Evolutionary conservation across 2,329 filamentous ascomycete genomes (phyloP), one percentile per base, ranked within the genome.

Genomic region (Phoma sp.): DNA sequence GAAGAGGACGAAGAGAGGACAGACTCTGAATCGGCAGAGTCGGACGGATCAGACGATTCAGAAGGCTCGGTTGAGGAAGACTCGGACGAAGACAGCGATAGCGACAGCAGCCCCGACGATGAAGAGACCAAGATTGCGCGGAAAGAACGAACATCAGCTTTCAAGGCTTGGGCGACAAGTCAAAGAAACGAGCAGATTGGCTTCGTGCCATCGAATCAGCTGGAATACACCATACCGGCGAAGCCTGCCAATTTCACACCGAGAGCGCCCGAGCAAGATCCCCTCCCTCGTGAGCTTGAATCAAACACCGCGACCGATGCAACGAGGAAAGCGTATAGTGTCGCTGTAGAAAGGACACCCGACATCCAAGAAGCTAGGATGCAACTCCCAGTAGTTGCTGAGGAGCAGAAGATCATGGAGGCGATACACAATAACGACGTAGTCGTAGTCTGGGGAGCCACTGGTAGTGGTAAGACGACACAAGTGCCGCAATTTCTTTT

Each of bases 351-450:
- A 32, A 85, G 95, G 52, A 78, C 84, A 0, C 78, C 87, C 5
- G 87, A 89, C 15, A 89, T 98, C 18, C 91, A 97, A 71, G 84
- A 88, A 40, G 85, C 88, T 10, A 87, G 95, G 11, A 75, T 96
- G 39, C 86, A 90, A 50, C 82, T 99, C 14, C 95, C 95, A 0
- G 91, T 99, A 1, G 92, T 98, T 1, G 91, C 91, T 1, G 93
- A 98, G 73, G 95, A 99, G 74, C 95, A 99, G 71, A 92, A 89
- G 67, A 93, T 99, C 25, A 98, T 99, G 93, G 95, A 99, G 76
- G 92, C 93, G 1, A 92, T 99, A 42, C 89, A 97, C 75, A 93
- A 93, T 71, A 90, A 97, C 72, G 85, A 93, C 46, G 87, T 92
- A 3, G 90, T 97, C 1, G 89, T 99, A 10, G 86, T 99, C 7